Evolutionary conservation across 2,329 filamentous ascomycete species (phyloP).

Genomic region (Ascochyta rabiei): DNA sequence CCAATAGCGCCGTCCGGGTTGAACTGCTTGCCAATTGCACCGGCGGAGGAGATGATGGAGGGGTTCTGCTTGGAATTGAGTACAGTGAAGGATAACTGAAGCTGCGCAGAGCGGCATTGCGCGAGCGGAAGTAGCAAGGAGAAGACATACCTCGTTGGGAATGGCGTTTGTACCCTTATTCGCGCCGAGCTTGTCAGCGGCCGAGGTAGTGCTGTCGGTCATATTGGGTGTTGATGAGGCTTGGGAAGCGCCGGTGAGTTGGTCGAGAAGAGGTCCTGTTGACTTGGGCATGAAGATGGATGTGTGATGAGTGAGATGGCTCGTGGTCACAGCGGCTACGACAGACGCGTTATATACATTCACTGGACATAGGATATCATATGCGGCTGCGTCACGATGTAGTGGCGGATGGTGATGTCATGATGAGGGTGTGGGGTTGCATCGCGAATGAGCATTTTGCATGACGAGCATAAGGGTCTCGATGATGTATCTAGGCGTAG

Average conservation of each 20-base stretch:
- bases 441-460: slow-evolving; percentile 8
- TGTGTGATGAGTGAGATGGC: not conserved
- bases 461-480: slow-evolving; percentile 14
- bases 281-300: slow-evolving; percentile 27
- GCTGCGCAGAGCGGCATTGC: not conserved
- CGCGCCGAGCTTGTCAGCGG: slow-evolving; percentile 37
- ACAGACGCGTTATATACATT: slow-evolving; percentile 4
- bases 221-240: slow-evolving; percentile 21
- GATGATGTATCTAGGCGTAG: slow-evolving; percentile 15
- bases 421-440: slow-evolving; percentile 13
- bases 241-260: slow-evolving; percentile 23
- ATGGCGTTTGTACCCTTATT: slow-evolving; percentile 41
- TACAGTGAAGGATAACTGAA: too few relatives aligned
- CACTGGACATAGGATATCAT: not conserved
- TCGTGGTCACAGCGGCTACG: too few relatives aligned
- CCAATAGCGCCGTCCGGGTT: slow-evolving; percentile 58
- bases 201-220: slow-evolving; percentile 29
- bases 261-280: slow-evolving; percentile 28
- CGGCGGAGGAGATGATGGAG: slow-evolving; percentile 55
- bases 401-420: slow-evolving; percentile 20
- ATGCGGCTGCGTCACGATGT: slow-evolving; percentile 11
- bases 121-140: too few relatives aligned
- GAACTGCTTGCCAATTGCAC: slow-evolving; percentile 62
- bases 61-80: slow-evolving; percentile 34
- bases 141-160: slow-evolving; percentile 24